phyloP scores from a whole-genome alignment of 805 yeast species.

The Candida adriatica region DNA sequence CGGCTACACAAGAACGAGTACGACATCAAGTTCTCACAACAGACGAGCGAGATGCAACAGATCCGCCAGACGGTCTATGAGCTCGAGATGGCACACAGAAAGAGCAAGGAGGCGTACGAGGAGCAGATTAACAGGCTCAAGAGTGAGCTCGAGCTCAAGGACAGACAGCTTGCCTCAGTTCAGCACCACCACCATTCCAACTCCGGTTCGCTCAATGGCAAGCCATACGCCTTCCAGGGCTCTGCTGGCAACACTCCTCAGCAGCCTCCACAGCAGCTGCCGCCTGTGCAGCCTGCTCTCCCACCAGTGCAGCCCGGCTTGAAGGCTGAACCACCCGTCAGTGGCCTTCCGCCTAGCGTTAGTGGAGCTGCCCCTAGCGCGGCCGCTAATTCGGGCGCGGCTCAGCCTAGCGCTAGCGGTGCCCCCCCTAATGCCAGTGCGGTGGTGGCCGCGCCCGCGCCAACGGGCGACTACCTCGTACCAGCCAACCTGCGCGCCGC shows the following conservation, averaged over 20 bases:
- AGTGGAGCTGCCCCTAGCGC: slow-evolving; percentile 13
- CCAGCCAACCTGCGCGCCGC: slow-evolving; percentile 33
- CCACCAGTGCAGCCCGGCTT: slow-evolving; percentile 29
- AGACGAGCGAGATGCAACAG: slow-evolving; percentile 87
- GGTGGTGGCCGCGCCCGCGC: slow-evolving; percentile 15
- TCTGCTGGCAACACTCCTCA: slow-evolving; percentile 24
- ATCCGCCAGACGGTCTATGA: slow-evolving; percentile 92
- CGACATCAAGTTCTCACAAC: slow-evolving; percentile 85
- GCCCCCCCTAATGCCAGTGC: slow-evolving; percentile 11
- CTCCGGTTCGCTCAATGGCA: slow-evolving; percentile 19
- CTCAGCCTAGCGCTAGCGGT: slow-evolving; percentile 24
- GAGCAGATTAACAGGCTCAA: slow-evolving; percentile 84
- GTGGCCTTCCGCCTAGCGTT: slow-evolving; percentile 17
- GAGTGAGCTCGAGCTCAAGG: slow-evolving; percentile 76
- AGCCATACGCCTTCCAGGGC: slow-evolving; percentile 21
- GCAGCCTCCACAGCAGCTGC: slow-evolving; percentile 25
- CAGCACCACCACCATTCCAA: slow-evolving; percentile 28
- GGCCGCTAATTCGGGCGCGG: slow-evolving; percentile 7
- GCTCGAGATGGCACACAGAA: slow-evolving; percentile 87
- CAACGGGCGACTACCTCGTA: slow-evolving; percentile 27
- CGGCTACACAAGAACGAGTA: slow-evolving; percentile 89
- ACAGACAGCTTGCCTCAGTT: slow-evolving; percentile 42
- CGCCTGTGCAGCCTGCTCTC: slow-evolving; percentile 24
- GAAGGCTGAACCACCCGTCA: slow-evolving; percentile 12
- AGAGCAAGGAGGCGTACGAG: slow-evolving; percentile 93